Base-by-base conservation (phyloP, 2,329 filamentous ascomycete species). In the Colletotrichum abscissum region DNA sequence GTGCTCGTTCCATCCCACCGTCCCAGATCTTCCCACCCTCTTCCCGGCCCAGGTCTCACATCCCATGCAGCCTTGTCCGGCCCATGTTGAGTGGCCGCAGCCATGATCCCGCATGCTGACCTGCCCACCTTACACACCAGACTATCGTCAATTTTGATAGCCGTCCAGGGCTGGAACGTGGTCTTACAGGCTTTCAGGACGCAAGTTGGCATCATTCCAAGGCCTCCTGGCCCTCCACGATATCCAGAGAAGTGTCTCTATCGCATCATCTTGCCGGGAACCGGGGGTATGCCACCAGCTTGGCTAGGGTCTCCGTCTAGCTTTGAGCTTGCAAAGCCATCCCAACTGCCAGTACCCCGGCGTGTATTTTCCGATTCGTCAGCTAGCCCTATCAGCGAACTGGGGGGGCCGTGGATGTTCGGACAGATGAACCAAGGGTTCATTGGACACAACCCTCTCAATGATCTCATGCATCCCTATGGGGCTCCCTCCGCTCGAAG, bases 401-500 rank as follows among this genome's bases (percentile, higher is more conserved):
- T 62, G 30, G 70, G 55, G n/a, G n/a, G 28, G 22, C 14, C 62
- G 46, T 62, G 62, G 63, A 28, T 11, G 28, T 42, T 38, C 54
- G 42, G 55, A n/a, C 24, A 59, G 59, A 66, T 33, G 65, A 54
- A 69, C 49, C 33, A 38, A 58, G n/a, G 28, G 16, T 28, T 52
- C 9, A 69, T 69, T 73, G 69, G 69, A 14, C 58, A 42, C 65
- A 60, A 33, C 46, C 42, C 42, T 49, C 59, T 35, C 54, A 42
- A 67, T 22, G 56, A 55, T 38, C 68, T 69, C 74, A 72, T 75
- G 72, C 72, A 69, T 72, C 69, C 62, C 62, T 69, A 75, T 69
- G 72, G 72, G 57, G 72, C 65, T 72, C 55, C 19, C 49, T 38
- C 58, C 38, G 35, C 38, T 26, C 49, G 42, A 35, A 57, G 30